Evolutionary conservation across 192 early-diverging fungal genomes (phyloP), one percentile per base, ranked within the genome.

Genomic region (Coemansia interrupta): DNA sequence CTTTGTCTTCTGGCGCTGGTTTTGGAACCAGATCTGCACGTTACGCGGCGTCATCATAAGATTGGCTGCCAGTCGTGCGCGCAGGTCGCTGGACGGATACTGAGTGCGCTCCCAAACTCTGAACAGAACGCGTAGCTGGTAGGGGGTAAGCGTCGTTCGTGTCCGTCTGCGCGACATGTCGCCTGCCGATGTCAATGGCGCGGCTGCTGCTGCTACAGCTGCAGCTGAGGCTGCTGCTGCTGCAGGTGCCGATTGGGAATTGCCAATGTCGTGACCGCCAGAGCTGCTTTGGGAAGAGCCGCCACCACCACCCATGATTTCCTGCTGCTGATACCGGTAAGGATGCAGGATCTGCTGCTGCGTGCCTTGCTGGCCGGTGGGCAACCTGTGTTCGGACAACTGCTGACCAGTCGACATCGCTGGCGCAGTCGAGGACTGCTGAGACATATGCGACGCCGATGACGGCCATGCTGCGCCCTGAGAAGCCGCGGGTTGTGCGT

Each of bases 11-110:
- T 90, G 89, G n/a, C 92, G 84, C 64, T 85, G 83, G 78, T 94
- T 94, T 70, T 95, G 92, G 72, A 95, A 95, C 92, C 92, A 95
- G 54, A 94, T 88, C 71, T 94, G 92, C 20, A 94, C 88, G 17
- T 86, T 86, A 32, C 91, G 84, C 20, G 90, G 87, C 26, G 86
- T 84, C 92, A 94, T 92, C 58, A 83, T 79, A 13, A 92, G 79
- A 41, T 75, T 71, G 24, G 73, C 73, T n/a, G 87, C 90, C 13
- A 94, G 81, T 29, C 81, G 81, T 44, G 86, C 67, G 44, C 92
- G 84, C 64, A 86, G 67, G 54, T 89, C 85, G 8, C 88, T 85
- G 20, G 84, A 87, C 17, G 92, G 92, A 47, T 89, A 87, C 40
- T 80, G 83, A 14, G 87, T 90, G 40, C 83, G 73, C 47, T 69